Base-by-base conservation (phyloP, 1,284 basidiomycete genomes). In the Athelia sp. region DNA sequence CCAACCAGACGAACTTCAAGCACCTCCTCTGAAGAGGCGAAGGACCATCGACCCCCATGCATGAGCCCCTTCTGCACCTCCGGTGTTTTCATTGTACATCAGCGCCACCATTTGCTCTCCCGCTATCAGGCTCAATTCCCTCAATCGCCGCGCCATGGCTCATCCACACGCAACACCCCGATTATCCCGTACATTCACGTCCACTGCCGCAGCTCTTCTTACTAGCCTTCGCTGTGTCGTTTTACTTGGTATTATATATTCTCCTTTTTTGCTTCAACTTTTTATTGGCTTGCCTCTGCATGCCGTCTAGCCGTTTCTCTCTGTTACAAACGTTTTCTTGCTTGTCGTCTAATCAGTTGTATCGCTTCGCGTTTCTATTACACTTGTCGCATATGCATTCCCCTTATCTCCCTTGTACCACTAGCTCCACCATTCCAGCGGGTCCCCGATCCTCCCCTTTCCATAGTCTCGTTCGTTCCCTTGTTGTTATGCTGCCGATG, bases 11-110 rank as follows among this genome's bases (percentile, higher is more conserved):
- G 32, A 48, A 47, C 45, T 52, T 18, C 29, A 58, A n/a, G 68
- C 66, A 17, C 76, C 76, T 6, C 75, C 73, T 10, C 54, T 63
- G 48, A 80, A 78, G 66, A 75, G 68, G 55, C 69, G 75, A 56
- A 72, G 65, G 55, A 60, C 53, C 23, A 21, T 50, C 29, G 52
- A 63, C 29, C 63, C 52, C 62, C 26, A 18, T 21, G 43, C 34
- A 29, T 19, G 34, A n/a, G 21, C 19, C 14, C 15, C 17, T 4
- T 40, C 36, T 17, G 36, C 21, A 4, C 15, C 8, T n/a, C n/a
- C 36, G n/a, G 36, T 22, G 13, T 29, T 13, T 13, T 6, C 4
- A 4, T 29, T 40, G 36, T 40, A 18, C n/a, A 22, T 22, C 10
- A 44, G n/a, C 23, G 23, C 24, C 19, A 44, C 8, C 22, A n/a